phyloP scores from a whole-genome alignment of 306 rosid species.

The Corylus heterophylla region DNA sequence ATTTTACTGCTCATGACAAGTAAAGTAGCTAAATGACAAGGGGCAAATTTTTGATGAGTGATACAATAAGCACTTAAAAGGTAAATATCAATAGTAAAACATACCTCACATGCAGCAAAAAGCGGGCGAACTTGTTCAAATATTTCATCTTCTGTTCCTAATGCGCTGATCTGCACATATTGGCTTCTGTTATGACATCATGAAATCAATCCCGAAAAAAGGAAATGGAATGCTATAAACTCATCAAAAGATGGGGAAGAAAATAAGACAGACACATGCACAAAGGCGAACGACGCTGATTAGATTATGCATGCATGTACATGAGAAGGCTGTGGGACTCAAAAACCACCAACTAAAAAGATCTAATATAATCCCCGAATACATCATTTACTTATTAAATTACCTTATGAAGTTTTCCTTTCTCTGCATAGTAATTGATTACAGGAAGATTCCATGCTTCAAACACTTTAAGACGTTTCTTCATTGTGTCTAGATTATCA shows the following conservation, averaged over 20 bases:
- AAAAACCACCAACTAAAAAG: not conserved
- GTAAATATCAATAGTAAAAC: not conserved
- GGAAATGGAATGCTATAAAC: not conserved
- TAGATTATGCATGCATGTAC: constrained; percentile 5
- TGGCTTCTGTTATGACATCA: constrained; percentile 15
- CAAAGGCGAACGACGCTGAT: not conserved
- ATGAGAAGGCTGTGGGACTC: not conserved
- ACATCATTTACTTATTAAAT: not conserved
- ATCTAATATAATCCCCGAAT: not conserved
- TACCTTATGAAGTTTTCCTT: constrained; percentile 82
- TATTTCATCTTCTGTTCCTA: constrained; percentile 82
- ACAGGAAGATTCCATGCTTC: constrained; percentile 77
- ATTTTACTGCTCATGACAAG: not conserved
- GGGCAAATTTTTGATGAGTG: not conserved
- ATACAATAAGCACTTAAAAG: not conserved
- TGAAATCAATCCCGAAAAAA: not conserved
- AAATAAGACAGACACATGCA: not conserved
- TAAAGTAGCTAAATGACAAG: not conserved
- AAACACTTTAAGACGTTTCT: constrained; percentile 80
- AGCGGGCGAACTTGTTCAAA: constrained; percentile 78
- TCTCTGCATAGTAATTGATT: constrained; percentile 64
- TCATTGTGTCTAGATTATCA: constrained; percentile 87
- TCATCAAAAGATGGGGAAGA: not conserved
- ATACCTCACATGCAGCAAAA: constrained; percentile 64
- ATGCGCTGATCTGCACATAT: constrained; percentile 74